A percentile compares a stretch with the other conserved stretches of the same genome.
Evolutionary conservation across 768 basidiomycete species (phyloP).

Genomic region (Mycena vulgaris): DNA sequence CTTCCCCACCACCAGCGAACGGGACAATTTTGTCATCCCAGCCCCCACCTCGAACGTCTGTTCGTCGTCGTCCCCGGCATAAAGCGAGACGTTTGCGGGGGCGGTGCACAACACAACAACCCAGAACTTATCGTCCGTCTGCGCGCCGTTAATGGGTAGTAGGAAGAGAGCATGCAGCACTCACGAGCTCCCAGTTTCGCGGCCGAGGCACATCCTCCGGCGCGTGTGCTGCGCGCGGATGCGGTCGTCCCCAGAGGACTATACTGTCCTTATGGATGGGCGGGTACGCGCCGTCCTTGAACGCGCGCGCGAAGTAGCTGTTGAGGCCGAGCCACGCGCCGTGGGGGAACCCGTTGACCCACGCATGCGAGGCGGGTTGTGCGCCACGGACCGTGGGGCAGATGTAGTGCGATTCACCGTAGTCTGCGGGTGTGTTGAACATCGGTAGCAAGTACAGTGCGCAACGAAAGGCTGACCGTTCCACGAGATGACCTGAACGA

Average conservation of each 20-base stretch:
- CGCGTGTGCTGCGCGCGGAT: conserved; percentile 57
- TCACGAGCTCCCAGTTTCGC: conserved; percentile 58
- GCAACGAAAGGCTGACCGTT: conserved; percentile 53
- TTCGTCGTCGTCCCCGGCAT: conserved; percentile 48
- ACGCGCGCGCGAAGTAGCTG: conserved; percentile 20
- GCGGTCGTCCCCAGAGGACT: conserved; percentile 65
- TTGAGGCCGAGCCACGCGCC: conserved; percentile 39
- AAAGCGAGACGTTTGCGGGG: conserved; percentile 58
- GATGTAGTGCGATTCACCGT: conserved; percentile 67
- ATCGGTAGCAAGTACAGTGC: background rate
- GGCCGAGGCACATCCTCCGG: conserved; percentile 58
- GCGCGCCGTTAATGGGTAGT: background rate
- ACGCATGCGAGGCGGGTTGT: conserved; percentile 57
- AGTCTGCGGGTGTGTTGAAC: conserved; percentile 18
- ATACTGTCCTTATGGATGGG: conserved; percentile 60
- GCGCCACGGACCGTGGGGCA: conserved; percentile 59
- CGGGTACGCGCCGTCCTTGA: conserved; percentile 65
- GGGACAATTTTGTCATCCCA: conserved; percentile 62
- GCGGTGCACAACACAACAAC: conserved; percentile 60
- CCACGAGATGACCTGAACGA: conserved; percentile 70
- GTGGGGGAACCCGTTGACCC: conserved; percentile 60
- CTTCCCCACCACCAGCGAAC: conserved; percentile 46
- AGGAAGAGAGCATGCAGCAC: conserved; percentile 37
- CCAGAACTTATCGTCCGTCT: conserved; percentile 68
- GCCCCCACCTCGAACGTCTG: conserved; percentile 51